Conservation (phyloP, 495 filamentous ascomycete species). For the Podospora appendiculata region DNA sequence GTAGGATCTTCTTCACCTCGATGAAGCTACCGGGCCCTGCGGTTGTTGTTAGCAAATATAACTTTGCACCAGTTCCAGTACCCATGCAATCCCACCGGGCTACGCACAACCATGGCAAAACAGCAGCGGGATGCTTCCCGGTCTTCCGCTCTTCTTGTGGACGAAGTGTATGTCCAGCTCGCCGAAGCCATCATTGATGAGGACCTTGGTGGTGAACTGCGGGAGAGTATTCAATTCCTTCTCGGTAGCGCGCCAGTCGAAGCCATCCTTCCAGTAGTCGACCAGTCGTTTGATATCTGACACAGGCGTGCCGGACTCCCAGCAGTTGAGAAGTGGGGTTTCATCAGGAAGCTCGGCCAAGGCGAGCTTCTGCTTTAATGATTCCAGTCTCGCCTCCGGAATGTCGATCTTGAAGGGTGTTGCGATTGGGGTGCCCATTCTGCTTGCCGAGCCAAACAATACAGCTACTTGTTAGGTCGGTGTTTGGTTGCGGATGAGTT, state of each 20-base stretch:
- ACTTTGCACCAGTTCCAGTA: no score
- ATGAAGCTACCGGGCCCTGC: constrained; percentile 62
- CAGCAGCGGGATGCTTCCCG: constrained; percentile 43
- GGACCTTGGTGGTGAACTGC: constrained; percentile 46
- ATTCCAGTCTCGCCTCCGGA: constrained; percentile 17
- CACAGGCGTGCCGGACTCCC: constrained; percentile 39
- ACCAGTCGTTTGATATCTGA: constrained; percentile 43
- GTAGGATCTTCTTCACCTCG: constrained; percentile 57
- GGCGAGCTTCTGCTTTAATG: constrained; percentile 24
- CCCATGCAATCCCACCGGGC: no score
- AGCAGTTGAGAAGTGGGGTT: constrained; percentile 18
- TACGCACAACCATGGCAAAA: constrained; percentile 50
- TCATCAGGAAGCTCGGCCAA: constrained; percentile 19
- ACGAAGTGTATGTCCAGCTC: constrained; percentile 45
- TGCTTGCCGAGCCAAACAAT: no score
- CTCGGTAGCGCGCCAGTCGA: constrained; percentile 41
- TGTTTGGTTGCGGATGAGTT: no score
- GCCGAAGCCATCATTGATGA: constrained; percentile 32
- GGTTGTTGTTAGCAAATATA: neutral
- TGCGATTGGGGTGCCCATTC: no score
- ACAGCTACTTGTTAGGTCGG: no score
- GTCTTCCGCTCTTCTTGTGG: constrained; percentile 42
- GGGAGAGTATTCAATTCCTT: constrained; percentile 44
- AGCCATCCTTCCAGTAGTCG: constrained; percentile 40
- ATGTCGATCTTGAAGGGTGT: constrained; percentile 25